These are phyloP conservation scores for Ambispora gerdemannii DNA, from an alignment of 192 early-diverging fungal genomes.

Conservation along the genomic window DNA sequence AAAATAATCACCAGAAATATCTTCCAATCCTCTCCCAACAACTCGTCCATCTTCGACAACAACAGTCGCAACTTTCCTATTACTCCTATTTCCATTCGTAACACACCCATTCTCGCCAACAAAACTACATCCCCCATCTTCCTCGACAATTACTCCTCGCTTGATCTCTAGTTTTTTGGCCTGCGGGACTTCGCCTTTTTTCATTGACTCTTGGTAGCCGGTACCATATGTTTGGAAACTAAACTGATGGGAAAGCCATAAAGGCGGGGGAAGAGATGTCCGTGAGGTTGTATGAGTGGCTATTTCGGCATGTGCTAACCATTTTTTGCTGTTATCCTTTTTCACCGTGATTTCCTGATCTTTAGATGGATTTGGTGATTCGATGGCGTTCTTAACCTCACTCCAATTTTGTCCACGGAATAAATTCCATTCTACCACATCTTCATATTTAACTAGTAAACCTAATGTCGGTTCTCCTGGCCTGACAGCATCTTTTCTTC, in stretches of 20 bases:
- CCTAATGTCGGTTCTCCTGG: conserved; percentile 49
- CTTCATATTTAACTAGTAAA: conserved; percentile 48
- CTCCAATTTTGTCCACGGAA: conserved; percentile 47
- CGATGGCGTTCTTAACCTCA: conserved; percentile 39
- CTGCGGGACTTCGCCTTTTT: conserved; percentile 38
- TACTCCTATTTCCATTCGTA: conserved; percentile 5
- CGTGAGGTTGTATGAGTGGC: conserved; percentile 42
- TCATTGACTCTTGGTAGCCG: conserved; percentile 35
- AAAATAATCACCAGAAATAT: conserved; percentile 21
- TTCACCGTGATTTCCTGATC: conserved; percentile 2
- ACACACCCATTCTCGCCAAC: conserved; percentile 8
- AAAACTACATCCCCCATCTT: conserved; percentile 31
- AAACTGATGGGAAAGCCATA: conserved; percentile 53
- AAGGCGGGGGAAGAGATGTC: conserved; percentile 36
- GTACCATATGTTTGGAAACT: conserved; percentile 46
- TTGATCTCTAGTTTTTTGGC: conserved; percentile 46
- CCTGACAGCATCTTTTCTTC: conserved; percentile 23
- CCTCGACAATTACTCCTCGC: conserved; percentile 44
- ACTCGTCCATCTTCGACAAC: conserved; percentile 8
- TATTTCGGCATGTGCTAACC: conserved; percentile 54
- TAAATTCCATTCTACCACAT: conserved; percentile 58
- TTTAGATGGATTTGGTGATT: conserved; percentile 9
- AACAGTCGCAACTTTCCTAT: conserved; percentile 3
- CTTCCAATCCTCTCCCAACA: background rate
- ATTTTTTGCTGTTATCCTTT: conserved; percentile 30